phyloP scores from a whole-genome alignment of 2,329 filamentous ascomycete species.

The Cladosporium sp. region DNA sequence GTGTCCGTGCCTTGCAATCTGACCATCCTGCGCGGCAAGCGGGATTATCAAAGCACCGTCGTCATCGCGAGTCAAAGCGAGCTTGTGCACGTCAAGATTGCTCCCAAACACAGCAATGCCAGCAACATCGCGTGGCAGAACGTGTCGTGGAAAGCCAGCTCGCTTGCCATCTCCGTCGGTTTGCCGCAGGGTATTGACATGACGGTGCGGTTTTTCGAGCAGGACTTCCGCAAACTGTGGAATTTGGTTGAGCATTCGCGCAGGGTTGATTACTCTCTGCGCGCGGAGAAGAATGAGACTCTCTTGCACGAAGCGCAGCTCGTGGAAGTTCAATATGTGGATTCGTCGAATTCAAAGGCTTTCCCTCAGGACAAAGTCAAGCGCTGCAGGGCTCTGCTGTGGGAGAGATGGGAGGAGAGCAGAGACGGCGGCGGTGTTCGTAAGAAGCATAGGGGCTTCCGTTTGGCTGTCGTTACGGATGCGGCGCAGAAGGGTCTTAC shows the following conservation, averaged over 20 bases:
- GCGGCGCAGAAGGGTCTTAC: constrained; percentile 73
- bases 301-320: constrained; percentile 66
- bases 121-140: constrained; percentile 73
- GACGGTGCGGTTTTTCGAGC: constrained; percentile 64
- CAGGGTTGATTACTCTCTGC: constrained; percentile 69
- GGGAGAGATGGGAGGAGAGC: constrained; percentile 62
- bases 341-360: constrained; percentile 62
- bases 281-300: constrained; percentile 64
- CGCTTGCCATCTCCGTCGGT: constrained; percentile 61
- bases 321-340: constrained; percentile 75
- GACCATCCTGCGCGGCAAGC: constrained; percentile 67
- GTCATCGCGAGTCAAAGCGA: constrained; percentile 77
- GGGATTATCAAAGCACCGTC: constrained; percentile 66
- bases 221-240: constrained; percentile 76
- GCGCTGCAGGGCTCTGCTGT: constrained; percentile 65
- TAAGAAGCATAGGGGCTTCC: constrained; percentile 72
- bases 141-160: constrained; percentile 71
- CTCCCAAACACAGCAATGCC: constrained; percentile 45
- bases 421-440: constrained; percentile 69
- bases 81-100: constrained; percentile 69
- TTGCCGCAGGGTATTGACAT: constrained; percentile 74
- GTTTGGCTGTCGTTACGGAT: constrained; percentile 73
- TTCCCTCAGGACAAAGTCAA: constrained; percentile 74
- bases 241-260: constrained; percentile 81
- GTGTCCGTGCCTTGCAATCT: constrained; percentile 70